Percentiles rank a stretch among this genome's conserved stretches.
phyloP scores from a whole-genome alignment of 805 yeast species.

The Isabelozyma gotoi region DNA sequence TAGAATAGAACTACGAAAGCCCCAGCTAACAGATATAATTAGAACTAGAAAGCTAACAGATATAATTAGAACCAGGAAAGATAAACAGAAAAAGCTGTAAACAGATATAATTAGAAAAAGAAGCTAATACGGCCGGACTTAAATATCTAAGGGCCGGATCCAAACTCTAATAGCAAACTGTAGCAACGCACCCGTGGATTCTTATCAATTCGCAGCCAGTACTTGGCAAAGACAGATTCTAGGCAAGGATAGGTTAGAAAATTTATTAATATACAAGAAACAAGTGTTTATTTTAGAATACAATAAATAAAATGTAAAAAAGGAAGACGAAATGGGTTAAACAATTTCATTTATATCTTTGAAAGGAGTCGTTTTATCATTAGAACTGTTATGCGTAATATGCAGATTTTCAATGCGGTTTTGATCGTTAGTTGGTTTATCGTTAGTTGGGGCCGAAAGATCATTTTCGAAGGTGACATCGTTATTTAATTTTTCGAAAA shows the following conservation, averaged over 20 bases:
- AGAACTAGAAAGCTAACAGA: too few relatives aligned
- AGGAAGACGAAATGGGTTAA: background rate
- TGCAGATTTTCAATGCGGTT: background rate
- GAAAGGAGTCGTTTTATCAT: background rate
- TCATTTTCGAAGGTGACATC: background rate
- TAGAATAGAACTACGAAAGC: too few relatives aligned
- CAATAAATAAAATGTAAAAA: background rate
- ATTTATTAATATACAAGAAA: background rate
- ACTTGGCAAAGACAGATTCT: too few relatives aligned
- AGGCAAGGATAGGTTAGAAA: too few relatives aligned
- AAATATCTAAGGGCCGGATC: too few relatives aligned
- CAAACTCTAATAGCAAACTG: too few relatives aligned
- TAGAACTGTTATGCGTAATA: background rate
- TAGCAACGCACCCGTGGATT: background rate
- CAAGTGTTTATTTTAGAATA: background rate
- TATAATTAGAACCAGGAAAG: too few relatives aligned
- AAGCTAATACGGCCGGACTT: too few relatives aligned
- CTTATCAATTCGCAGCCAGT: background rate
- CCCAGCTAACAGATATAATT: too few relatives aligned
- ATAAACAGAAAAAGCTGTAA: too few relatives aligned
- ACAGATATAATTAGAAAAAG: too few relatives aligned
- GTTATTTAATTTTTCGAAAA: conserved; percentile 12
- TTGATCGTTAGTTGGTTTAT: background rate
- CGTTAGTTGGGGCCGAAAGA: background rate
- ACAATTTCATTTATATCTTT: conserved; percentile 6